Evolutionary conservation across 805 yeast species (phyloP).

Genomic region (Starmera quercuum): DNA sequence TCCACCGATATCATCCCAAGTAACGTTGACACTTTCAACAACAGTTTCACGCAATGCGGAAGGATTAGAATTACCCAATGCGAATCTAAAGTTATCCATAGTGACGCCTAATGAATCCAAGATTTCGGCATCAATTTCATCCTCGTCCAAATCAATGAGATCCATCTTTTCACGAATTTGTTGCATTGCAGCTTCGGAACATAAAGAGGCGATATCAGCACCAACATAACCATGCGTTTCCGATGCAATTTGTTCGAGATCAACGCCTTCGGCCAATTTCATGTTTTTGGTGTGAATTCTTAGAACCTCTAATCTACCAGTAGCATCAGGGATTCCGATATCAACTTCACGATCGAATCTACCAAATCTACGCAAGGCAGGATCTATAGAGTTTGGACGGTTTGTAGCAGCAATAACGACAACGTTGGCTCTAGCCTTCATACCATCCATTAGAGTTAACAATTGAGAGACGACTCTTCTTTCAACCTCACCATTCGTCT

Average conservation of each 20-base stretch:
- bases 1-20: constrained; percentile 99
- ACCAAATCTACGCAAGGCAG: constrained; percentile 83
- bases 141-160: constrained; percentile 90
- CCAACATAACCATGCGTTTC: constrained; percentile 99
- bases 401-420: constrained; percentile 98
- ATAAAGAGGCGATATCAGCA: constrained; percentile 95
- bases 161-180: constrained; percentile 99
- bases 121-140: constrained; percentile 94
- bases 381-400: constrained; percentile 67
- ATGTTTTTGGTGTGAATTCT: constrained; percentile 98
- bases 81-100: constrained; percentile 97
- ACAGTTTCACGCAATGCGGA: constrained; percentile 99
- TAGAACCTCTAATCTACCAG: constrained; percentile 94
- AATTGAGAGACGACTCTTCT: constrained; percentile 98
- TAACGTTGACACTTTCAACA: constrained; percentile 95
- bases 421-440: constrained; percentile 98
- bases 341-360: constrained; percentile 88
- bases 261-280: constrained; percentile 94
- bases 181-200: constrained; percentile 99
- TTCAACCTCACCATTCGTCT: constrained; percentile 99
- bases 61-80: constrained; percentile 96
- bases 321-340: constrained; percentile 94
- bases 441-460: constrained; percentile 98
- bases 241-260: constrained; percentile 88
- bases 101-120: constrained; percentile 95